Evolutionary conservation across 179 eudicot genomes (phyloP).

Genomic region (Silene noctiflora): DNA sequence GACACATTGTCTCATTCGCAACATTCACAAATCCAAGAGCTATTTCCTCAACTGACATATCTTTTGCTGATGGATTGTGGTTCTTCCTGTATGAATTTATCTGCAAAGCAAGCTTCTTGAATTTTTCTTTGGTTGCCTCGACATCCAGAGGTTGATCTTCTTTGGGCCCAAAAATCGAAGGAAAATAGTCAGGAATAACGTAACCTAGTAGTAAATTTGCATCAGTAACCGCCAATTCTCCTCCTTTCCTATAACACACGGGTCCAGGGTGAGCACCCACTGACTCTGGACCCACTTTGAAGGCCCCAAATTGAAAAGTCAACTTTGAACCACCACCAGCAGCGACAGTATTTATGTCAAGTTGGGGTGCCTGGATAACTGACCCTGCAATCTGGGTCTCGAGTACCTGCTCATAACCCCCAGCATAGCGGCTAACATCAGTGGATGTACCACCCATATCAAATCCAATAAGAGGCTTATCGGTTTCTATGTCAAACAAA

Average conservation of each 20-base stretch:
- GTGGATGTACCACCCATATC: constrained; percentile 99
- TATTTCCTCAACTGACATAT: constrained; percentile 89
- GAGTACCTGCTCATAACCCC: constrained; percentile 83
- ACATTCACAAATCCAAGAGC: constrained; percentile 95
- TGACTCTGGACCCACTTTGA: constrained; percentile 95
- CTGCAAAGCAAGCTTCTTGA: constrained; percentile 69
- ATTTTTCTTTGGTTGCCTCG: constrained; percentile 60
- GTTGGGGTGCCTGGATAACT: constrained; percentile 98
- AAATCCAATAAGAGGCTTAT: constrained; percentile 88
- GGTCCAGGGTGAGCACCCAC: constrained; percentile 99
- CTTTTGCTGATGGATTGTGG: constrained; percentile 64
- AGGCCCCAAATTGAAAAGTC: constrained; percentile 90
- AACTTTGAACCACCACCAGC: constrained; percentile 98
- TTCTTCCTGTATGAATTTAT: constrained; percentile 70
- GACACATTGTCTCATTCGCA: constrained; percentile 98
- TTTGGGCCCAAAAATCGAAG: constrained; percentile 85
- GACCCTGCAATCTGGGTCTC: constrained; percentile 97
- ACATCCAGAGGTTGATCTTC: constrained; percentile 92
- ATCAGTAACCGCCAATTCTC: constrained; percentile 92
- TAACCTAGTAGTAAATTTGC: constrained; percentile 84
- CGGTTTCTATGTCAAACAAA: constrained; percentile 76
- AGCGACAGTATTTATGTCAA: constrained; percentile 94
- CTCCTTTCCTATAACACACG: constrained; percentile 95
- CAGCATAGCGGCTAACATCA: constrained; percentile 97
- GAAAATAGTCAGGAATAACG: constrained; percentile 86